Conservation (phyloP, 2,329 filamentous ascomycete genomes). For the Ophiostoma angusticollis region DNA sequence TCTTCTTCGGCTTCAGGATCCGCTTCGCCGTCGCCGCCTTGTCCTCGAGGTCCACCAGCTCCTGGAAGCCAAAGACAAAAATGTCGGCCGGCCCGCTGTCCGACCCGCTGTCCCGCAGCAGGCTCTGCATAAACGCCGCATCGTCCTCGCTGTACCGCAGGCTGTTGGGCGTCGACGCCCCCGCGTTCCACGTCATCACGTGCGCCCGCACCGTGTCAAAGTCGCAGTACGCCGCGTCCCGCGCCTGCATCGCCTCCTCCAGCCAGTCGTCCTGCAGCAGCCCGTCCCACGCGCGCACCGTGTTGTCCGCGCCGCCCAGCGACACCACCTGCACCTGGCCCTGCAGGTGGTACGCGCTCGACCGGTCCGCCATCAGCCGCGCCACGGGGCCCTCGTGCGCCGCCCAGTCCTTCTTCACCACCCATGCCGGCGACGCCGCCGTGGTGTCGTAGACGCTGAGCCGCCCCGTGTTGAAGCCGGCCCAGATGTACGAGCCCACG, state of each 20-base stretch:
- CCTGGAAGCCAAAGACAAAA: constrained; percentile 91
- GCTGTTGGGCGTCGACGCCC: constrained; percentile 81
- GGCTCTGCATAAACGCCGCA: constrained; percentile 64
- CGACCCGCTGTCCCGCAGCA: constrained; percentile 61
- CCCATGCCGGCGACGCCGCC: constrained; percentile 75
- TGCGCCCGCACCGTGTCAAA: constrained; percentile 72
- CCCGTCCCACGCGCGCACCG: constrained; percentile 79
- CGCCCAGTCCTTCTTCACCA: constrained; percentile 85
- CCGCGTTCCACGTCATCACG: constrained; percentile 93
- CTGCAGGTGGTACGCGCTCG: constrained; percentile 74
- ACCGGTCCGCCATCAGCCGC: constrained; percentile 62
- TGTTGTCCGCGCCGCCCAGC: constrained; percentile 76
- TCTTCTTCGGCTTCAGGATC: constrained; percentile 83
- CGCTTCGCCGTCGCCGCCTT: constrained; percentile 96
- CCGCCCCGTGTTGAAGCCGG: constrained; percentile 86
- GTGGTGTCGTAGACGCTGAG: constrained; percentile 83
- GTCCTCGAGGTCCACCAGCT: constrained; percentile 94
- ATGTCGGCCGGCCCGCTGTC: constrained; percentile 75
- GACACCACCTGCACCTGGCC: constrained; percentile 77
- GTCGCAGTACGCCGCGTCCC: constrained; percentile 69
- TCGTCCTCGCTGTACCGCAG: constrained; percentile 60
- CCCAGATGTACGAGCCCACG: constrained; percentile 76
- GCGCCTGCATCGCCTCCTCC: constrained; percentile 76
- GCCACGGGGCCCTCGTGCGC: constrained; percentile 76
- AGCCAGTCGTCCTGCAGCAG: constrained; percentile 89